phyloP scores from a whole-genome alignment of 2,329 filamentous ascomycete genomes.

The Tolypocladium paradoxum region DNA sequence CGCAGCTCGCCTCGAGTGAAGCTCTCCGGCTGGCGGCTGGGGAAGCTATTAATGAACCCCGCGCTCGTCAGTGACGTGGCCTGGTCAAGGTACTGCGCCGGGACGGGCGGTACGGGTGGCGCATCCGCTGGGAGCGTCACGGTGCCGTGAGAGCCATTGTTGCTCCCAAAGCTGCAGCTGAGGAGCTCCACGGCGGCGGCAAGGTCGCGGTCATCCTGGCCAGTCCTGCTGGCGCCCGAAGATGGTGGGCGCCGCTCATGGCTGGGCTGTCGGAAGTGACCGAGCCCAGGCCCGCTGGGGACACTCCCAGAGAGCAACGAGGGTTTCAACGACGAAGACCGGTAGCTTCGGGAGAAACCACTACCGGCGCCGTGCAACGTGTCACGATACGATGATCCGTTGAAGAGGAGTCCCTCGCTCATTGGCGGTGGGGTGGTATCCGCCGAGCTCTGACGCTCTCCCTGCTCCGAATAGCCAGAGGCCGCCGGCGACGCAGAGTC shows the following conservation, averaged over 20 bases:
- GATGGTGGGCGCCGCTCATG: conserved; percentile 68
- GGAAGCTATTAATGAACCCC: conserved; percentile 54
- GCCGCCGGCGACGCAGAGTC: conserved; percentile 75
- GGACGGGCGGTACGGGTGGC: conserved; percentile 80
- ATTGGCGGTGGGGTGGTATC: conserved; percentile 88
- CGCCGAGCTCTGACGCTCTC: conserved; percentile 70
- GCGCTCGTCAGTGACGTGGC: conserved; percentile 44
- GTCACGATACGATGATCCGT: conserved; percentile 38
- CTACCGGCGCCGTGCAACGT: conserved; percentile 50
- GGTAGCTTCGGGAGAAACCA: conserved; percentile 67
- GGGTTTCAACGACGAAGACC: conserved; percentile 50
- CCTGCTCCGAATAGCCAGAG: conserved; percentile 69
- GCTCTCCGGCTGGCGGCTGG: conserved; percentile 50
- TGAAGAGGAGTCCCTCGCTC: conserved; percentile 49
- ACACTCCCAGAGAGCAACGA: conserved; percentile 34
- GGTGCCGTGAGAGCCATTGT: conserved; percentile 51
- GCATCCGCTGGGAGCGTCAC: conserved; percentile 57
- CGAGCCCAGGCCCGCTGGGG: conserved; percentile 31
- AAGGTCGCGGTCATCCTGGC: conserved; percentile 77
- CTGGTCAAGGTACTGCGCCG: conserved; percentile 65
- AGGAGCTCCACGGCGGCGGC: conserved; percentile 84
- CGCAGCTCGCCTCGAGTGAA: conserved; percentile 51
- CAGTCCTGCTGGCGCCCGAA: conserved; percentile 62
- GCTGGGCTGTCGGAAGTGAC: conserved; percentile 62
- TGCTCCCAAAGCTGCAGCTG: conserved; percentile 83